Evolutionary conservation across 768 basidiomycete genomes (phyloP), one percentile per base, ranked within the genome.

Genomic region (Lactarius evosmus): DNA sequence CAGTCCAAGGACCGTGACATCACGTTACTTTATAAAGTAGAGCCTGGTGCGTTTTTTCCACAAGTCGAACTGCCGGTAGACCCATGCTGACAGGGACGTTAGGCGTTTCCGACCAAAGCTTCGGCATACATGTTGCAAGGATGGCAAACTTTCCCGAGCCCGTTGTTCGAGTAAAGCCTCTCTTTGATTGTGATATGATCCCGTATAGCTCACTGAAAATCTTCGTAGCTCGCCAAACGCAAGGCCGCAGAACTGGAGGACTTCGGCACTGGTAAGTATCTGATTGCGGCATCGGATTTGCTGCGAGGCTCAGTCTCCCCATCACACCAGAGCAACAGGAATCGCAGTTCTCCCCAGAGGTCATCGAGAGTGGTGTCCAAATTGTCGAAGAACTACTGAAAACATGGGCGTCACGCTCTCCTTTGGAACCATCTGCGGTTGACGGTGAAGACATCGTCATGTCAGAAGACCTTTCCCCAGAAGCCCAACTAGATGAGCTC

Each of bases 141-240:
- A 79, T 98, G n/a, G 96, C 96, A 4, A 95, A 98, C 74, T 99
- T 99, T 75, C 97, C 97, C 0, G 91, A 95, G 65, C 89, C 86
- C 67, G 95, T 98, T 12, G 84, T 98, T 64, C 92, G 89, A 80
- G 89, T 91, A 55, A 62, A 79, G 66, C 12, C 22, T 12, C 2
- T n/a, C 36, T 7, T 7, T 6, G 55, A 17, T n/a, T 14, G 22
- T 25, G 5, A 25, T 29, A 38, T 19, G 46, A 33, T 17, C 58
- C 16, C 50, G 53, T 17, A 4, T 30, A 3, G 5, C 27, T 65
- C 51, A 56, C 14, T 36, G 17, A 46, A 46, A 16, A 7, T 49
- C 49, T 14, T 34, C 56, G 25, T 71, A 93, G 93, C 83, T 93
- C 52, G 95, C 92, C n/a, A 90, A 89, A 75, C 81, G 87, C 29